Conservation (phyloP, 148 eudicot genomes). For the Diospyros lotus region DNA sequence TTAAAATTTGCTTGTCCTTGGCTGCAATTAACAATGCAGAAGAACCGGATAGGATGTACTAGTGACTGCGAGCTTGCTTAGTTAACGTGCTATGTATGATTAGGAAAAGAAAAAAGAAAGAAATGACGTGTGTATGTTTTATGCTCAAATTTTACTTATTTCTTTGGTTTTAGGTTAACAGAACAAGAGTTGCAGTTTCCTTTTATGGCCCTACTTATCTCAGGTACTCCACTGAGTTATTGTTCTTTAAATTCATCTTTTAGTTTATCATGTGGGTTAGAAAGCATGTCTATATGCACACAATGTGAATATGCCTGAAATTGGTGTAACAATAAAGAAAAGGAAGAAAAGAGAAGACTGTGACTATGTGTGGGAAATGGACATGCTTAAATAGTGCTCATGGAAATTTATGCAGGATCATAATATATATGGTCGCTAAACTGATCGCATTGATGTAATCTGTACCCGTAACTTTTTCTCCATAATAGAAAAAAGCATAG, state of each 20-base stretch:
- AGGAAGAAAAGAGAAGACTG: background rate
- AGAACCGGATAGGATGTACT: background rate
- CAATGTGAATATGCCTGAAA: background rate
- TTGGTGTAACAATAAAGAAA: background rate
- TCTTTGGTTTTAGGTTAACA: slow-evolving; percentile 47
- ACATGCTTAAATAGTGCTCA: background rate
- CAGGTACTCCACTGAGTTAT: slow-evolving; percentile 43
- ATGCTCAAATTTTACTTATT: background rate
- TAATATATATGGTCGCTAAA: background rate
- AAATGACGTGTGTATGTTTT: background rate
- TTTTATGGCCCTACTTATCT: slow-evolving; percentile 81
- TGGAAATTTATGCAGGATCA: background rate
- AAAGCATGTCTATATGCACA: background rate
- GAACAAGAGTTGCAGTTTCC: slow-evolving; percentile 73
- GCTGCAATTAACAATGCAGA: background rate
- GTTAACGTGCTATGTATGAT: background rate
- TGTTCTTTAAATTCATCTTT: background rate
- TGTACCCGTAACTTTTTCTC: background rate
- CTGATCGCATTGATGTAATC: too few relatives aligned
- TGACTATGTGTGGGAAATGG: background rate
- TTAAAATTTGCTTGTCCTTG: background rate
- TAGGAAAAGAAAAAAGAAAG: too few relatives aligned
- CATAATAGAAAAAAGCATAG: too few relatives aligned
- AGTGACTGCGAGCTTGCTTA: background rate
- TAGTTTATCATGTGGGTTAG: background rate